Conservation (phyloP, 2,329 filamentous ascomycete species). For the Raffaelea arxii region DNA sequence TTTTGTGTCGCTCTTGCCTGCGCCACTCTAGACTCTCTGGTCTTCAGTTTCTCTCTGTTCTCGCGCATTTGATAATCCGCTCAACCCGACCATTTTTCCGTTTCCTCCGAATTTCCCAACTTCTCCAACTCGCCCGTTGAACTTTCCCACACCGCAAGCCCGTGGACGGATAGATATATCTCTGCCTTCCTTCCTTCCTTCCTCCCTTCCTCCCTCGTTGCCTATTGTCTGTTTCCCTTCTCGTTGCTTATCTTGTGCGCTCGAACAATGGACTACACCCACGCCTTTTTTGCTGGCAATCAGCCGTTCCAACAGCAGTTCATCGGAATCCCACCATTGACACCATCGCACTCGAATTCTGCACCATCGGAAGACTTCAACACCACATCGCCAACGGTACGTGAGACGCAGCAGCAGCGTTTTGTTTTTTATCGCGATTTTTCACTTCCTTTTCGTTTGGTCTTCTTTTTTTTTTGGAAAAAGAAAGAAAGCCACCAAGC, state of each 20-base stretch:
- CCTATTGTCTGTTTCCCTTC: no score
- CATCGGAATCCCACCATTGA: conserved; percentile 42
- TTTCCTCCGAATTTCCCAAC: no score
- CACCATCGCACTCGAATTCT: conserved; percentile 46
- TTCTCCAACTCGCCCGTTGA: no score
- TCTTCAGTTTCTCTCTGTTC: background rate
- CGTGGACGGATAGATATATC: no score
- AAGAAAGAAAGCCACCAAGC: background rate
- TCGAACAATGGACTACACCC: conserved; percentile 40
- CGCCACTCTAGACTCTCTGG: no score
- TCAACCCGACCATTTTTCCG: background rate
- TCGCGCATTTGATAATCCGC: background rate
- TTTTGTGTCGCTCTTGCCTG: no score
- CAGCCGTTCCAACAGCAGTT: conserved; percentile 46
- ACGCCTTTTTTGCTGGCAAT: conserved; percentile 34
- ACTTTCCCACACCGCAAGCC: no score
- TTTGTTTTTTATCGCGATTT: no score
- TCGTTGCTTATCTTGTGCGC: no score
- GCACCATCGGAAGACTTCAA: conserved; percentile 45
- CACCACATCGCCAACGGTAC: conserved; percentile 45
- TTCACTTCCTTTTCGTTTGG: conserved; percentile 10
- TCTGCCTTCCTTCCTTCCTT: background rate
- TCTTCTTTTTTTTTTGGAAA: background rate
- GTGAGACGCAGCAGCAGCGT: no score
- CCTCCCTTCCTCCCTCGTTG: background rate